Base-by-base conservation (phyloP, 768 basidiomycete species). In the Mycena floridula region DNA sequence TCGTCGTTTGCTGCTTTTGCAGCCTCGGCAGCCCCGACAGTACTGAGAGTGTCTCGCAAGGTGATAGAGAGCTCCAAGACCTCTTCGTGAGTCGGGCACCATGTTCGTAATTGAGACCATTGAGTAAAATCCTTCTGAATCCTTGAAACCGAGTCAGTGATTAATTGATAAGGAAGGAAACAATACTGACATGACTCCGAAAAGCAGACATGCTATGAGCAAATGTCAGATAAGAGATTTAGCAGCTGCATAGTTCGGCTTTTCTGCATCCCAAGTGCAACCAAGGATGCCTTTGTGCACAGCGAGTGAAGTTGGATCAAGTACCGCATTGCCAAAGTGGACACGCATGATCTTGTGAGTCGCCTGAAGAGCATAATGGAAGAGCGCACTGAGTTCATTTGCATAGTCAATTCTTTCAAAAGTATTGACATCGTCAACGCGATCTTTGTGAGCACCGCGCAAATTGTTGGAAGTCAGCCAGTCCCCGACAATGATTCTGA, bases 211-310 rank as follows among this genome's bases (percentile, higher is more conserved):
- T 1, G 57, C 61, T 38, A 62, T 60, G n/a, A 61, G 32, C 0
- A 59, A 61, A 40, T 62, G 61, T 1, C 55, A 45, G 9, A 62
- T 55, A 2, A 61, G 44, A 2, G 60, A 52, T 41, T 62, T 62
- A 2, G 52, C 59, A 1, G 49, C 54, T n/a, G 60, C 56, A 45
- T 62, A 62, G 37, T 61, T 60, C 1, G 54, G 54, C 40, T 58
- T 60, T 4, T 56, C 54, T 3, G 51, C 57, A 44, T 63, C 59
- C 55, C 57, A 61, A 15, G 43, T 54, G 2, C 61, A 46, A 13
- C 46, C 39, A 21, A 62, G 50, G 6, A 59, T 49, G 0, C 53
- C 58, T 48, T 62, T 61, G 46, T 59, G 59, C 18, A 37, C 39
- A 0, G 50, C 54, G 7, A 63, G 53, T 1, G 58, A 59, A 15